A percentile compares a stretch with the other conserved stretches of the same genome.
Conservation (phyloP, 257 asterid genomes). For the Linderniella brevidens region DNA sequence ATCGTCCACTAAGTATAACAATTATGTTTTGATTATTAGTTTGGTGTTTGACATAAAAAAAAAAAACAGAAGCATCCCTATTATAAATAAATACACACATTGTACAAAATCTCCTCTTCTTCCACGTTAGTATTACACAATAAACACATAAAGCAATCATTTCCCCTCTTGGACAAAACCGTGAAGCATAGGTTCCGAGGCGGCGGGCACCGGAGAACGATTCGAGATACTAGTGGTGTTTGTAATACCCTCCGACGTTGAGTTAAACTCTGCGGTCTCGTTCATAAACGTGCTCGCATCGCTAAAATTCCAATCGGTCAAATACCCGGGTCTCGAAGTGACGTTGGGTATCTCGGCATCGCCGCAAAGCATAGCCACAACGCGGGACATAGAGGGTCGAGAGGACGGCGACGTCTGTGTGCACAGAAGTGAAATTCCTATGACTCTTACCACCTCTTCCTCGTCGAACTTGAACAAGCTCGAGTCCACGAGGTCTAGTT, state of each 20-base stretch:
- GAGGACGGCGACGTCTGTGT: slow-evolving; percentile 34
- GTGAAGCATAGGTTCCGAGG: neutral
- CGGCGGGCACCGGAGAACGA: neutral
- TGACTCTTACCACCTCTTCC: slow-evolving; percentile 26
- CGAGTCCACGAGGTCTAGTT: slow-evolving; percentile 31
- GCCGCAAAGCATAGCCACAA: slow-evolving; percentile 33
- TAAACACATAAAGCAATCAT: no score
- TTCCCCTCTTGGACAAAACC: neutral
- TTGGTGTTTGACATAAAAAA: no score
- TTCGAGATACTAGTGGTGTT: slow-evolving; percentile 4
- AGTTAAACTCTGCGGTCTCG: neutral
- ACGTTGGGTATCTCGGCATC: slow-evolving; percentile 26
- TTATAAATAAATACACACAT: no score
- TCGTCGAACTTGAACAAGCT: slow-evolving; percentile 17
- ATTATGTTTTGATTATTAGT: no score
- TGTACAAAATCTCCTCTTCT: no score
- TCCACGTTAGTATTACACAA: no score
- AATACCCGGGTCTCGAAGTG: slow-evolving; percentile 37
- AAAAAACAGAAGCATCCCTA: no score
- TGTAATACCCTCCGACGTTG: slow-evolving; percentile 3
- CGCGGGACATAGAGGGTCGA: slow-evolving; percentile 46
- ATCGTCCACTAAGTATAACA: no score
- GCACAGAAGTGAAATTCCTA: slow-evolving; percentile 44
- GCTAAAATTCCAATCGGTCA: slow-evolving; percentile 39
- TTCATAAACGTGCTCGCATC: slow-evolving; percentile 29